Evolutionary conservation across 495 filamentous ascomycete genomes (phyloP).

Genomic region (Lasiosphaeria miniovina): DNA sequence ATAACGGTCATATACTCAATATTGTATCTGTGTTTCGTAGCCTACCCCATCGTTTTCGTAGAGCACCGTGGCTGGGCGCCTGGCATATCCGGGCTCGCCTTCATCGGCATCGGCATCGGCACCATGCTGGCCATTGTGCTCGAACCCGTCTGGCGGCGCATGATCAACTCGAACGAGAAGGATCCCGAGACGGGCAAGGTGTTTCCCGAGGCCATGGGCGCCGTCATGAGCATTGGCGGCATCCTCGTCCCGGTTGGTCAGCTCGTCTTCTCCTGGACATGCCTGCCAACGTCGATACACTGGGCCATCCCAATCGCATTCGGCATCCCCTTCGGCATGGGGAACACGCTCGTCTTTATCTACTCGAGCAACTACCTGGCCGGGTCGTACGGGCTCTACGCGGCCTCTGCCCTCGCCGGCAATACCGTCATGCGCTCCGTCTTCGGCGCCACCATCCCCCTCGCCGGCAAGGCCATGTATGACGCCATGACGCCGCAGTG

Average conservation of each 20-base stretch:
- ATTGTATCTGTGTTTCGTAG: conserved; percentile 84
- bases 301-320: conserved; percentile 72
- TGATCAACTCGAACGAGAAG: conserved; percentile 66
- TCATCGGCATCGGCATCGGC: conserved; percentile 77
- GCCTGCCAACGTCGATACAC: conserved; percentile 65
- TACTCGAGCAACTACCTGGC: conserved; percentile 78
- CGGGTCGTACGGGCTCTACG: conserved; percentile 71
- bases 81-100: conserved; percentile 71
- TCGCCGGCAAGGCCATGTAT: conserved; percentile 75
- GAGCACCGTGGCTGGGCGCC: conserved; percentile 70
- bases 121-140: conserved; percentile 60
- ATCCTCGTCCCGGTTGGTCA: conserved; percentile 68
- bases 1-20: conserved; percentile 61
- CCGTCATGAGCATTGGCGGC: conserved; percentile 66
- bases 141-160: conserved; percentile 67
- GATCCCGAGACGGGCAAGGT: conserved; percentile 68
- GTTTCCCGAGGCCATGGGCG: conserved; percentile 71
- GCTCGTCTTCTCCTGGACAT: conserved; percentile 80
- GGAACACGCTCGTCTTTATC: conserved; percentile 76
- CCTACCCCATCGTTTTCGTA: conserved; percentile 76
- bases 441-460: conserved; percentile 67
- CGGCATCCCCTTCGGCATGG: conserved; percentile 75
- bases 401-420: conserved; percentile 73
- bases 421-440: conserved; percentile 67
- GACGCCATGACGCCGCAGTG: conserved; percentile 62